Evolutionary conservation across 179 eudicot genomes (phyloP).

Genomic region (Silene noctiflora): DNA sequence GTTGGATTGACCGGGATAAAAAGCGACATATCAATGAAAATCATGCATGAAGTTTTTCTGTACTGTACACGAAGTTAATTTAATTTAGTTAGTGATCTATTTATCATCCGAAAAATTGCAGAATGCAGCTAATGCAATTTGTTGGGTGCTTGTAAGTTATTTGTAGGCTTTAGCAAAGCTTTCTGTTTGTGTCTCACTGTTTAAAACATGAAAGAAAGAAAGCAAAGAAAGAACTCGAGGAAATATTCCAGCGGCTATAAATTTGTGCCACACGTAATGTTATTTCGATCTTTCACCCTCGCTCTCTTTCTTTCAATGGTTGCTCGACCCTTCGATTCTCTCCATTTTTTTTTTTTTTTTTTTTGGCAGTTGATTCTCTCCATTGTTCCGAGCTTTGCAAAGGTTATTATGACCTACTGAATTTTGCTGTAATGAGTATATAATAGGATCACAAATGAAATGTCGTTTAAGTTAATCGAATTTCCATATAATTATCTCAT

Average conservation of each 20-base stretch:
- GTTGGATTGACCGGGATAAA: no score
- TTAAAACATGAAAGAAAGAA: not conserved
- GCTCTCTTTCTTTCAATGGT: no score
- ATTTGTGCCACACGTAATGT: not conserved
- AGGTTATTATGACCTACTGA: not conserved
- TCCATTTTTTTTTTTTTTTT: no score
- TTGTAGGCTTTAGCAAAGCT: conserved; percentile 5
- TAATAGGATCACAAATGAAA: no score
- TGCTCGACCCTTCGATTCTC: not conserved
- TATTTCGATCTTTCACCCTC: no score
- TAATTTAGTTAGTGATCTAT: conserved; percentile 25
- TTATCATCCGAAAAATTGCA: conserved; percentile 23
- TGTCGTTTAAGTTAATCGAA: no score
- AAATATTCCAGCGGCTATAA: not conserved
- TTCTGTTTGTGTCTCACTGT: not conserved
- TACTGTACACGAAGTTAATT: conserved; percentile 24
- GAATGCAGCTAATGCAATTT: conserved; percentile 22
- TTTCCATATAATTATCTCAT: no score
- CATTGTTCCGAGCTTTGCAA: not conserved
- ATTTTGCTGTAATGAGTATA: not conserved
- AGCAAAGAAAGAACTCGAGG: not conserved
- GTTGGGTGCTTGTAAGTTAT: conserved; percentile 16
- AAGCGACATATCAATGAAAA: conserved; percentile 47
- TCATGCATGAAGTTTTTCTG: conserved; percentile 40
- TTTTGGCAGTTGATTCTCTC: no score